Evolutionary conservation across 371 early-diverging fungal genomes (phyloP), one percentile per base, ranked within the genome.

Genomic region (Blakeslea trispora): DNA sequence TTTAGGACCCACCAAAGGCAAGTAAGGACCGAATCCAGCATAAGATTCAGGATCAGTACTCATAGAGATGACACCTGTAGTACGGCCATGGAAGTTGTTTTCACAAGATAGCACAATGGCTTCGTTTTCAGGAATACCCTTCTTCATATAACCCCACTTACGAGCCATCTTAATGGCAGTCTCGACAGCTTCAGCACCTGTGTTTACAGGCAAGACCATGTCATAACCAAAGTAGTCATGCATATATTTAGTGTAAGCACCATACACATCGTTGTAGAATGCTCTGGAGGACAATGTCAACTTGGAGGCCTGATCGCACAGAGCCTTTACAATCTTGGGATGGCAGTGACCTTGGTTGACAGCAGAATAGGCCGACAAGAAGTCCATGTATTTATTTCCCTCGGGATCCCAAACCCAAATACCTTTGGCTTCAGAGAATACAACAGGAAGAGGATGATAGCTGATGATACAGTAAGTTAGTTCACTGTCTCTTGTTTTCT

Each of bases 321-420:
- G 79, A 1, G 97, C 95, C 62, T 89, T 70, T 61, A 98, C 83
- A 61, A 98, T 96, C 78, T 90, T 94, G 49, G 98, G 98, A 71
- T 98, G 99, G 62, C 91, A 91, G 75, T 97, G 98, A 41, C 97
- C 96, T 78, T 98, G 99, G 79, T 98, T 98, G 61, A 93, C 93
- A 39, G 98, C 96, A 17, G 93, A 93, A 72, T 98, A 98, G 28
- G 96, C 97, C 21, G 94, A 94, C 61, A 98, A 74, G 66, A 97
- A 97, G 77, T 98, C 99, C 78, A 94, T 85, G 84, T 96, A 97
- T 68, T 87, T 84, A 55, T 86, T 83, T 55, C 96, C 96, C 76
- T 97, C 99, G 40, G 96, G 96, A 68, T 98, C 98, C 91, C 91
- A 93, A 42, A 97, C 98, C 72, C 84, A 81, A 31, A 90, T 84